A percentile compares a stretch with the other conserved stretches of the same genome.
These are phyloP conservation scores for Pseudogymnoascus sp. DNA, from an alignment of 2,329 filamentous ascomycete genomes.

Conservation along the genomic window DNA sequence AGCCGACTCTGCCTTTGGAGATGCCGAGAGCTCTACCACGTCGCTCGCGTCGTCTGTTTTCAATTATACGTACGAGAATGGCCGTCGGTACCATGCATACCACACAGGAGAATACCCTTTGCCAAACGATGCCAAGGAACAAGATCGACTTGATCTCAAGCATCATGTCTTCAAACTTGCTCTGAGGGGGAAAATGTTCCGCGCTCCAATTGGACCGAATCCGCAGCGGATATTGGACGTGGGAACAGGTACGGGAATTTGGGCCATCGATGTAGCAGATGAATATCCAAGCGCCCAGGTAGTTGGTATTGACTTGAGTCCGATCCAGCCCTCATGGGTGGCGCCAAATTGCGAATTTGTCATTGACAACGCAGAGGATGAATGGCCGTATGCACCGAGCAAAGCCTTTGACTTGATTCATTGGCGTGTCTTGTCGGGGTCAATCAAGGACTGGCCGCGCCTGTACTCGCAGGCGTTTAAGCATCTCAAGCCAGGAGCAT, in stretches of 20 bases:
- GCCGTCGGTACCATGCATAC: slow-evolving; percentile 19
- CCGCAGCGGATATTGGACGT: slow-evolving; percentile 21
- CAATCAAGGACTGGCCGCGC: slow-evolving; percentile 10
- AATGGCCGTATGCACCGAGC: slow-evolving; percentile 25
- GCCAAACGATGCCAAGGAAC: slow-evolving; percentile 22
- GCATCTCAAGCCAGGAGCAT: slow-evolving; percentile 15
- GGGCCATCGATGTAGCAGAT: slow-evolving; percentile 29
- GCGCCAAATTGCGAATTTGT: slow-evolving; percentile 26
- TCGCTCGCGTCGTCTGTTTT: slow-evolving; percentile 16
- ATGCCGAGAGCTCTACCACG: slow-evolving; percentile 7
- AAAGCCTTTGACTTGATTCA: slow-evolving; percentile 32
- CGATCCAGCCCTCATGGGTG: slow-evolving; percentile 21
- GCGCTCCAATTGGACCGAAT: slow-evolving; percentile 20
- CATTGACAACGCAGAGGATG: slow-evolving; percentile 27
- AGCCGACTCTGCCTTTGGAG: slow-evolving; percentile 2
- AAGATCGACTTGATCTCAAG: slow-evolving; percentile 24
- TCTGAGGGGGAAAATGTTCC: slow-evolving; percentile 21
- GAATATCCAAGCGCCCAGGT: slow-evolving; percentile 19
- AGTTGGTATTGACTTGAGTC: slow-evolving; percentile 21
- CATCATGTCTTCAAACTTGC: slow-evolving; percentile 22
- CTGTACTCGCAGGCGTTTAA: slow-evolving; percentile 18
- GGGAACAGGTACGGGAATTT: slow-evolving; percentile 35
- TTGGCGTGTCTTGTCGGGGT: slow-evolving; percentile 23
- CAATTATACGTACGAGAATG: slow-evolving; percentile 20
- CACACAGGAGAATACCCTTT: slow-evolving; percentile 32